Evolutionary conservation across 176 grass and related monocot species (phyloP).

Genomic region (Themeda triandra): DNA sequence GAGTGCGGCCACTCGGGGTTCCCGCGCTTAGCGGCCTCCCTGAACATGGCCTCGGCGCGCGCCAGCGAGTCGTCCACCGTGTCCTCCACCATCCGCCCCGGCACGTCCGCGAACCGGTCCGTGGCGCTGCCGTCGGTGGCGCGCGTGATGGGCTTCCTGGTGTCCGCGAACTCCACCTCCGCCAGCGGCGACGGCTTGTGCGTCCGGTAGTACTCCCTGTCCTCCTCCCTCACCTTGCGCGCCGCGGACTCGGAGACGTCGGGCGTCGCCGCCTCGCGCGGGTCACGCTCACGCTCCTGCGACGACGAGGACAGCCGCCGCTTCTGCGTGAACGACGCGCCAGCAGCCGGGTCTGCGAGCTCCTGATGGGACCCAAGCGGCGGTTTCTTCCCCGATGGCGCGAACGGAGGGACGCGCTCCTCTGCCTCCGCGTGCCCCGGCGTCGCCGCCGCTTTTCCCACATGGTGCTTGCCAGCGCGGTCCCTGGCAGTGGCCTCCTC

Average conservation of each 20-base stretch:
- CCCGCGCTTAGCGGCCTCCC: constrained; percentile 38
- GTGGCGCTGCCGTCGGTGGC: constrained; percentile 39
- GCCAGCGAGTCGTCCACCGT: constrained; percentile 58
- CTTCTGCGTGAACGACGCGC: constrained; percentile 51
- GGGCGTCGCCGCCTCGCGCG: constrained; percentile 31
- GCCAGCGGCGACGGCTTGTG: constrained; percentile 81
- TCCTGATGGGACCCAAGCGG: constrained; percentile 26
- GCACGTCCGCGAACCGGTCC: constrained; percentile 9
- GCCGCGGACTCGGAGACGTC: not conserved
- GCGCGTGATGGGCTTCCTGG: constrained; percentile 54
- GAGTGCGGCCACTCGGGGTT: constrained; percentile 75
- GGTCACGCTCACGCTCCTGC: not conserved
- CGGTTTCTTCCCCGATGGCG: constrained; percentile 51
- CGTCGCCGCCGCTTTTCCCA: not conserved
- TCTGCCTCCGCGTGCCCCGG: not conserved
- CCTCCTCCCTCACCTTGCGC: constrained; percentile 38
- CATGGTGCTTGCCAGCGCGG: not conserved
- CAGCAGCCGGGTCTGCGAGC: not conserved
- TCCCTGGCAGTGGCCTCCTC: constrained; percentile 9
- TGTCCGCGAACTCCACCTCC: constrained; percentile 70
- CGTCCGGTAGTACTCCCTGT: constrained; percentile 61
- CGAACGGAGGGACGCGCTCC: constrained; percentile 54
- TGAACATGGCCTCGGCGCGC: constrained; percentile 64
- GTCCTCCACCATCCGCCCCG: constrained; percentile 37
- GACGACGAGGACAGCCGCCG: constrained; percentile 12